Evolutionary conservation across 139 green algal genomes (phyloP), one percentile per base, ranked within the genome.

Genomic region (Chloropicon primus): DNA sequence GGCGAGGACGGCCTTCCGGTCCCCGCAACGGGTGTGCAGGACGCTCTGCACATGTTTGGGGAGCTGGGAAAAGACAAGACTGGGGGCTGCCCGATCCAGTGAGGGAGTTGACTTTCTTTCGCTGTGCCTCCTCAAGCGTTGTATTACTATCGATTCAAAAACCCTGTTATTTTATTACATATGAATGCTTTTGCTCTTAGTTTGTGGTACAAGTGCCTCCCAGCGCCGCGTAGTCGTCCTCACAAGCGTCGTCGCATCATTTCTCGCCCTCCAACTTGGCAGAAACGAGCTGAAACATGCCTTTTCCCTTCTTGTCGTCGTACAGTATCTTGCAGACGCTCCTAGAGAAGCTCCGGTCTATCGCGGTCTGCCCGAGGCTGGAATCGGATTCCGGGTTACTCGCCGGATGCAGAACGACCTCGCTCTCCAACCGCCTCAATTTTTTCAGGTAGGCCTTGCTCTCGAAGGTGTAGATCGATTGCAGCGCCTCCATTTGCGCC

Each of bases 1-100:
- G 82, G 82, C 22, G 62, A 27, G 29, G 76, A 86, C 54, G 82
- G 81, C 3, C 24, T 86, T 28, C 82, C 82, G 21, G 10, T 62
- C 10, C 41, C 41, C 41, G 17, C 10, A 5, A 62, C 41, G 41
- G 41, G 41, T 62, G 41, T 17, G 10, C 41, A 62, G 41, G 41
- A 62, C 41, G 41, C 41, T 5, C 41, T 62, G 10, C 17, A 5
- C 41, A 62, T 62, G 41, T 62, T 62, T 17, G 41, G 41, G 17
- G 41, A 62, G 10, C 41, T 62, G 41, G 41, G 41, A 17, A 62
- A 62, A 17, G 41, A 62, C 5, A 17, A 17, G 41, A 5, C 41
- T 62, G 41, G 41, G 41, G 41, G 41, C 5, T 62, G 41, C 41
- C 41, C 41, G 10, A 62, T 62, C 10, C 41, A 62, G 41, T 62